Evolutionary conservation across 805 yeast species (phyloP).

Genomic region (Yarrowia divulgata): DNA sequence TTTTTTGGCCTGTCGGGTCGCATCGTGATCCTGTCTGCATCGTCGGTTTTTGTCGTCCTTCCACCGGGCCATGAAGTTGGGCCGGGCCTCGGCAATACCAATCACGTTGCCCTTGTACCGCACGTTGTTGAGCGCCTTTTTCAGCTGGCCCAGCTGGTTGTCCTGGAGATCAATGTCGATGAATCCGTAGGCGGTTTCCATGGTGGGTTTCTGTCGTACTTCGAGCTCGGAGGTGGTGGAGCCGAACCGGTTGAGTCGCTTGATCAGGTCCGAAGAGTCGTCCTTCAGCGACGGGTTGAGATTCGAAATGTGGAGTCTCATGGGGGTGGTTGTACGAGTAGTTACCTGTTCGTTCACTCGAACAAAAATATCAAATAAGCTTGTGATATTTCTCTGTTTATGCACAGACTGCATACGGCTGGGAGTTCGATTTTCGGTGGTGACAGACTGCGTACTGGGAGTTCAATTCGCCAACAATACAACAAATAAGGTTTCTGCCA

Average conservation of each 20-base stretch:
- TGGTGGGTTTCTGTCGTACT: constrained; percentile 61
- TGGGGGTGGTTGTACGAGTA: constrained; percentile 1
- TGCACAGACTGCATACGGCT: no score
- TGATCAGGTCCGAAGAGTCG: constrained; percentile 56
- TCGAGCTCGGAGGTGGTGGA: constrained; percentile 57
- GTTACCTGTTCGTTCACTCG: no score
- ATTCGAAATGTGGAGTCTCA: constrained; percentile 70
- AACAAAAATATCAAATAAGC: not conserved
- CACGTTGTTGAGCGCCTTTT: constrained; percentile 69
- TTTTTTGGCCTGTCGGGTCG: constrained; percentile 45
- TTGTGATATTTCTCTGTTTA: no score
- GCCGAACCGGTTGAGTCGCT: constrained; percentile 72
- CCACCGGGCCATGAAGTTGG: constrained; percentile 62
- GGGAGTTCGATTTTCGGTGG: no score
- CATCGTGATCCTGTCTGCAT: constrained; percentile 44
- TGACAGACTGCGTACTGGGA: no score
- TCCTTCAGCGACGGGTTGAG: constrained; percentile 63
- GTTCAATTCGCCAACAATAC: no score
- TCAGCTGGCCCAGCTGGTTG: constrained; percentile 58
- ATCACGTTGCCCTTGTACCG: constrained; percentile 77
- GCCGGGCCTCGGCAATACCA: constrained; percentile 67
- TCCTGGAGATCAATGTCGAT: constrained; percentile 63
- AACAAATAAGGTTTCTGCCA: no score
- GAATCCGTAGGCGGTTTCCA: constrained; percentile 68
- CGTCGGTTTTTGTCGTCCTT: constrained; percentile 50